A percentile compares a stretch with the other conserved stretches of the same genome.
Conservation (phyloP, 75 land plant genomes). For the Pinus tabuliformis region DNA sequence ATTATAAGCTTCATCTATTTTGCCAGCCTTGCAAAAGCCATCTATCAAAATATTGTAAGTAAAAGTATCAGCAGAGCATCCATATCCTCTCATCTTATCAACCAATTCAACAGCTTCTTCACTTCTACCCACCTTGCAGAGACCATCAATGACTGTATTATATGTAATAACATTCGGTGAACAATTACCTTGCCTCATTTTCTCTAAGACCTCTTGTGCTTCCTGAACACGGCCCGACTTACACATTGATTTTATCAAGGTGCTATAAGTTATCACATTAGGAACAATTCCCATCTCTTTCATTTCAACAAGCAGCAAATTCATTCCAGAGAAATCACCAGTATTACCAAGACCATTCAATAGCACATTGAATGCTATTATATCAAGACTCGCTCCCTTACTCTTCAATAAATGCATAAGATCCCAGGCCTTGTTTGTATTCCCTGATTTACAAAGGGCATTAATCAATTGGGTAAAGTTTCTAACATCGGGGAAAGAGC, state of each 20-base stretch:
- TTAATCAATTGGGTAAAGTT: conserved; percentile 25
- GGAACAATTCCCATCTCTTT: conserved; percentile 47
- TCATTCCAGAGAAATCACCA: conserved; percentile 37
- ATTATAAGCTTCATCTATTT: conserved; percentile 34
- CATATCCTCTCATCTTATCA: conserved; percentile 22
- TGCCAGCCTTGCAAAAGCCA: conserved; percentile 43
- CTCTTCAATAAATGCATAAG: conserved; percentile 16
- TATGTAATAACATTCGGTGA: conserved; percentile 19
- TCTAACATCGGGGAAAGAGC: conserved; percentile 12
- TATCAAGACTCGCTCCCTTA: not conserved
- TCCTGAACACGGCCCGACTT: conserved; percentile 4
- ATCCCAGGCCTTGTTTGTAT: conserved; percentile 29
- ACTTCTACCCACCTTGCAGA: conserved; percentile 39
- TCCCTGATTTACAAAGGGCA: conserved; percentile 18
- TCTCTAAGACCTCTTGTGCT: conserved; percentile 5
- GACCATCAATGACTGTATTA: conserved; percentile 49
- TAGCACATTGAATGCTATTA: not conserved
- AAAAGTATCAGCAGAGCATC: not conserved
- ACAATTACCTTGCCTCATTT: conserved; percentile 1
- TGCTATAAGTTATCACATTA: conserved; percentile 26
- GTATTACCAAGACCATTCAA: conserved; percentile 48
- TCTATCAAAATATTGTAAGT: conserved; percentile 33
- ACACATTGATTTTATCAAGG: conserved; percentile 2
- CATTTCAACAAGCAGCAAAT: conserved; percentile 49
- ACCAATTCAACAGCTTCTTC: conserved; percentile 28